Evolutionary conservation across 495 filamentous ascomycete genomes (phyloP).

Genomic region (Neurospora intermedia): DNA sequence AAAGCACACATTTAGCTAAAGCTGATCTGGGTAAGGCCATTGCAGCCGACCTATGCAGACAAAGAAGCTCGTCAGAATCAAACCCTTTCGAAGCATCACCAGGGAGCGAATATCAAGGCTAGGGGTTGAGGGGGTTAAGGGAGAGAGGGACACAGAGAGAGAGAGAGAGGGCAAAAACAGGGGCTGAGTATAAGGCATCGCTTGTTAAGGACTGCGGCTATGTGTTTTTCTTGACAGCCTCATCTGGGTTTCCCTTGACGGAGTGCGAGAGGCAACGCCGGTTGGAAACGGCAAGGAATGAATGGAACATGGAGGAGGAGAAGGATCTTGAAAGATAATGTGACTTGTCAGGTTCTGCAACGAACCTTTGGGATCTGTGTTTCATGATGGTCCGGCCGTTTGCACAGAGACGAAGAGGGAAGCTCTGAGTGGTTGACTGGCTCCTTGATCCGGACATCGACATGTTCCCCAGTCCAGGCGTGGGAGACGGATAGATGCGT

Average conservation of each 20-base stretch:
- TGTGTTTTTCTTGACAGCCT: constrained; percentile 2
- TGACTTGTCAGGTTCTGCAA: constrained; percentile 16
- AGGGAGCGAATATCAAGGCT: not conserved
- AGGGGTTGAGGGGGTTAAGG: no score
- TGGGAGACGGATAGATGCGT: not conserved
- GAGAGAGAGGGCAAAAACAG: not conserved
- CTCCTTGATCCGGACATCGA: constrained; percentile 17
- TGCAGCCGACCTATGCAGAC: not conserved
- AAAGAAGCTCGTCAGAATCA: constrained; percentile 2
- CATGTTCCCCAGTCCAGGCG: constrained; percentile 6
- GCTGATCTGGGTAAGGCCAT: not conserved
- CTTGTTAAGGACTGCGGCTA: not conserved
- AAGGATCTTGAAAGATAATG: not conserved
- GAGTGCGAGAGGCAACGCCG: not conserved
- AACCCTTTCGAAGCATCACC: constrained; percentile 2
- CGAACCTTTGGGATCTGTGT: constrained; percentile 9
- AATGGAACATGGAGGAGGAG: not conserved
- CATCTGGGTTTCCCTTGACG: constrained; percentile 1
- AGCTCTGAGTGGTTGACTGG: constrained; percentile 3
- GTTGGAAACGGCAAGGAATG: not conserved
- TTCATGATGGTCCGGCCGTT: constrained; percentile 17
- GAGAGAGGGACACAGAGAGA: no score
- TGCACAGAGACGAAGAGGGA: constrained; percentile 3
- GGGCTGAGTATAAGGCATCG: not conserved
- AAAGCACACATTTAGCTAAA: not conserved